Evolutionary conservation across 768 basidiomycete genomes (phyloP).

Genomic region (Porphyrellus cyaneotinctus): DNA sequence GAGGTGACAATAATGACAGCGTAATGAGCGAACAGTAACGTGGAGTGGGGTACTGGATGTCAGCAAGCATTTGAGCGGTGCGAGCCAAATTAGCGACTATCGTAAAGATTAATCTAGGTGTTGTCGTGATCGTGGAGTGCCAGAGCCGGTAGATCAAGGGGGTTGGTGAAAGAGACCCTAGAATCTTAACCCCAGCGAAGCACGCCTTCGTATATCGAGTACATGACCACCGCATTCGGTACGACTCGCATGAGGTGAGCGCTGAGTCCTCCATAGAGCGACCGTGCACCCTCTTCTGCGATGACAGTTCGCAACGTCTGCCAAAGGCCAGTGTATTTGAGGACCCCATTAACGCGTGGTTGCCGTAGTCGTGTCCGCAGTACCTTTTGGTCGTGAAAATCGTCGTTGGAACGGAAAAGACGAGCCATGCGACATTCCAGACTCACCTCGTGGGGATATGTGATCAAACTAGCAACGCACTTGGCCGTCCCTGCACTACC

Average conservation of each 20-base stretch:
- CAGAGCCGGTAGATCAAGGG: neutral
- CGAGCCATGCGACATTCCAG: too few species aligned
- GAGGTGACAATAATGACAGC: conserved; percentile 11
- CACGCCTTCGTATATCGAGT: conserved; percentile 86
- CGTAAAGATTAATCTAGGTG: conserved; percentile 16
- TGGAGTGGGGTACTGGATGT: conserved; percentile 8
- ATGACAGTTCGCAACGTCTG: conserved; percentile 86
- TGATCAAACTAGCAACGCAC: conserved; percentile 88
- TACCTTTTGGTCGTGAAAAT: too few species aligned
- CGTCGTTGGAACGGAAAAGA: too few species aligned
- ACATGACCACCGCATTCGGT: conserved; percentile 97
- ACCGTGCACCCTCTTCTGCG: conserved; percentile 82
- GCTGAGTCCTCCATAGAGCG: conserved; percentile 87
- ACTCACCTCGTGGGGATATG: conserved; percentile 95
- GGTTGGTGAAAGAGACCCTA: too few species aligned
- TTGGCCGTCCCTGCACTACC: conserved; percentile 92
- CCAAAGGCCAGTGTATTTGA: conserved; percentile 81
- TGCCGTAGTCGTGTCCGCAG: conserved; percentile 90
- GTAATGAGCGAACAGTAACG: conserved; percentile 12
- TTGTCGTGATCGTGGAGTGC: neutral
- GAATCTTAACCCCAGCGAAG: conserved; percentile 54
- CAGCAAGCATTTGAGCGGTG: neutral
- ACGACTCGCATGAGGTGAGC: conserved; percentile 97
- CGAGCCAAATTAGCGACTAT: conserved; percentile 12
- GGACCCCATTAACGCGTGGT: conserved; percentile 68